Conservation (phyloP, 1,284 basidiomycete genomes). For the Irpex sp. region DNA sequence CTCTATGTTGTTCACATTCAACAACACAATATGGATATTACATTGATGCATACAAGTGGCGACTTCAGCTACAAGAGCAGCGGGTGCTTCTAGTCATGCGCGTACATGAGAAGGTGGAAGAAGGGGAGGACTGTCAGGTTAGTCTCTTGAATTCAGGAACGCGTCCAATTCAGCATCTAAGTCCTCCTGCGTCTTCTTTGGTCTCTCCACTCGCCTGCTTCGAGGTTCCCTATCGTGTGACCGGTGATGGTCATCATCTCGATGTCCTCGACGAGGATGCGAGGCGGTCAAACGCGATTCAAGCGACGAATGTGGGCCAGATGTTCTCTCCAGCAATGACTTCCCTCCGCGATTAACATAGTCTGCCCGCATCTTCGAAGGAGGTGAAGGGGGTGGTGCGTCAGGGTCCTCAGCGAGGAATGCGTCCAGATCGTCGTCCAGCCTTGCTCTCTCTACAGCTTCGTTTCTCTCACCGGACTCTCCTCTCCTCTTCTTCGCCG, state of each 20-base stretch:
- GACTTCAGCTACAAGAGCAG: too few species aligned
- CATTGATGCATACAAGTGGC: too few species aligned
- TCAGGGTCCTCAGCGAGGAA: constrained; percentile 49
- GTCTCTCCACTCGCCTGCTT: constrained; percentile 10
- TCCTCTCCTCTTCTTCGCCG: constrained; percentile 34
- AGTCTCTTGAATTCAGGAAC: constrained; percentile 50
- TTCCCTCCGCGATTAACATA: constrained; percentile 46
- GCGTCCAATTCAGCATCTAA: constrained; percentile 76
- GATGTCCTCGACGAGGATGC: constrained; percentile 36
- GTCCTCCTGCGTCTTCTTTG: constrained; percentile 49
- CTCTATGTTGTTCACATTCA: background rate
- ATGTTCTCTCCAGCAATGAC: constrained; percentile 54
- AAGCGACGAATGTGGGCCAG: constrained; percentile 34
- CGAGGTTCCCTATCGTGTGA: constrained; percentile 4
- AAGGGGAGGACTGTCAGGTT: background rate
- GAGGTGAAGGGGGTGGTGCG: constrained; percentile 35
- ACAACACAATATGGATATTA: background rate
- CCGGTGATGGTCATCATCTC: constrained; percentile 18
- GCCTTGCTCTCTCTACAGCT: constrained; percentile 31
- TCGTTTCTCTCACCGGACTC: constrained; percentile 29
- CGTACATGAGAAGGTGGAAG: too few species aligned
- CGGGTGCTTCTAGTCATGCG: too few species aligned
- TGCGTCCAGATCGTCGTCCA: constrained; percentile 62
- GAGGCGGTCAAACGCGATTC: constrained; percentile 42
- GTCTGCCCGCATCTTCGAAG: constrained; percentile 65